phyloP scores from a whole-genome alignment of 129 eudicot species.

The Tanacetum coccineum region DNA sequence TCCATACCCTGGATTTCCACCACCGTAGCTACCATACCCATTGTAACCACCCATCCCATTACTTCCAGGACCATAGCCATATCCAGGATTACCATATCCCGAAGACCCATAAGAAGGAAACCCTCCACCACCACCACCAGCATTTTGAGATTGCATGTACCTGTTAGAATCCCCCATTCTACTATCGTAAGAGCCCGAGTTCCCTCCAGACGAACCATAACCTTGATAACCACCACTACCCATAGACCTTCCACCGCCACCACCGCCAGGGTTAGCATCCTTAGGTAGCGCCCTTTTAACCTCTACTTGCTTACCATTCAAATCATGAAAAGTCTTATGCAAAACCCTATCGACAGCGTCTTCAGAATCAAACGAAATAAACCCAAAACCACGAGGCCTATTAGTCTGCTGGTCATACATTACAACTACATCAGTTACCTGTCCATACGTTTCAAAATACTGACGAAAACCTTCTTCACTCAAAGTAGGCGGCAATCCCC shows the following conservation, averaged over 20 bases:
- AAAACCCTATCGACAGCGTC: slow-evolving; percentile 90
- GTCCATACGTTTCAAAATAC: slow-evolving; percentile 79
- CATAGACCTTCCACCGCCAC: slow-evolving; percentile 60
- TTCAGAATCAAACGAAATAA: slow-evolving; percentile 77
- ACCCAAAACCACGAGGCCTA: slow-evolving; percentile 92
- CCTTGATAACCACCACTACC: slow-evolving; percentile 66
- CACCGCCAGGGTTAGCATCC: slow-evolving; percentile 71
- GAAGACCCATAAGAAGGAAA: slow-evolving; percentile 67
- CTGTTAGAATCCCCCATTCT: slow-evolving; percentile 65
- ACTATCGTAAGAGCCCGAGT: slow-evolving; percentile 59
- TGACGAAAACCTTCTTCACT: slow-evolving; percentile 72
- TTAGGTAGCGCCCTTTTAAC: slow-evolving; percentile 87
- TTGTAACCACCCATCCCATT: slow-evolving; percentile 78
- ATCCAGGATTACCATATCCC: slow-evolving; percentile 65
- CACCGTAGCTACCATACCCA: slow-evolving; percentile 69
- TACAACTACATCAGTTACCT: slow-evolving; percentile 77
- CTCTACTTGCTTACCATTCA: slow-evolving; percentile 86
- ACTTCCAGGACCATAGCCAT: slow-evolving; percentile 72
- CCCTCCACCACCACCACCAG: slow-evolving; percentile 79
- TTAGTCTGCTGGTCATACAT: slow-evolving; percentile 94
- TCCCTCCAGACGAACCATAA: slow-evolving; percentile 63
- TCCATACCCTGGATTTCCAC: slow-evolving; percentile 64
- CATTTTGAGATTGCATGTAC: slow-evolving; percentile 72
- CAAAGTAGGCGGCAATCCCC: slow-evolving; percentile 79
- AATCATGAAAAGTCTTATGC: slow-evolving; percentile 84